These are phyloP conservation scores for Oxyria digyna DNA, from an alignment of 148 eudicot genomes.

Conservation along the genomic window DNA sequence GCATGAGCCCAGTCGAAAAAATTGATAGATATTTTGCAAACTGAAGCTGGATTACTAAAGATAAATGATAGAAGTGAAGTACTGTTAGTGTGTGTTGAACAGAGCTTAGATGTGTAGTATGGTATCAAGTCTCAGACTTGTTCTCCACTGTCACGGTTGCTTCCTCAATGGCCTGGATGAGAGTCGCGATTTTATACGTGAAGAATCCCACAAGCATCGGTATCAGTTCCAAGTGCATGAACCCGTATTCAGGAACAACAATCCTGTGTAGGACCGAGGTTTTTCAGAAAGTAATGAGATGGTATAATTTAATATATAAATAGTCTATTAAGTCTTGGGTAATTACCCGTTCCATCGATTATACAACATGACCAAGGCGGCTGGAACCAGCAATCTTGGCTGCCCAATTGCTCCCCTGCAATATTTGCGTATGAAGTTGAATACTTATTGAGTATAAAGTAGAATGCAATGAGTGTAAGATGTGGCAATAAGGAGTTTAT, in stretches of 20 bases:
- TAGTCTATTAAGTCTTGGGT: background rate
- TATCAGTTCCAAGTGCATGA: conserved; percentile 78
- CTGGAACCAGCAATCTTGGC: conserved; percentile 95
- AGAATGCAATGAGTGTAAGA: background rate
- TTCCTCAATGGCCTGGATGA: conserved; percentile 75
- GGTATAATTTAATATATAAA: background rate
- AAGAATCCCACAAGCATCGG: conserved; percentile 97
- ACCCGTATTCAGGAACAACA: conserved; percentile 69
- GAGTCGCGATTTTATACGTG: conserved; percentile 92
- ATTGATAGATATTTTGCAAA: background rate
- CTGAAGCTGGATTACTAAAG: background rate
- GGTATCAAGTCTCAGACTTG: conserved; percentile 20
- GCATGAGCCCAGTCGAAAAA: background rate
- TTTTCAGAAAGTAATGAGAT: background rate
- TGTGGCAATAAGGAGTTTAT: background rate
- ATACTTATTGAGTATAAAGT: background rate
- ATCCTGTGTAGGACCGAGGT: conserved; percentile 33
- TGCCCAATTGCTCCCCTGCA: conserved; percentile 91
- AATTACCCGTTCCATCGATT: conserved; percentile 88
- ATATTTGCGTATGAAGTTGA: background rate
- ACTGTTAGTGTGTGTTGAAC: background rate
- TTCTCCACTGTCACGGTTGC: conserved; percentile 29
- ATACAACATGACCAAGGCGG: conserved; percentile 78
- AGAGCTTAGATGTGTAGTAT: background rate
- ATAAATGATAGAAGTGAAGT: background rate